Evolutionary conservation across 495 filamentous ascomycete species (phyloP).

Genomic region (Emericellopsis terricola): DNA sequence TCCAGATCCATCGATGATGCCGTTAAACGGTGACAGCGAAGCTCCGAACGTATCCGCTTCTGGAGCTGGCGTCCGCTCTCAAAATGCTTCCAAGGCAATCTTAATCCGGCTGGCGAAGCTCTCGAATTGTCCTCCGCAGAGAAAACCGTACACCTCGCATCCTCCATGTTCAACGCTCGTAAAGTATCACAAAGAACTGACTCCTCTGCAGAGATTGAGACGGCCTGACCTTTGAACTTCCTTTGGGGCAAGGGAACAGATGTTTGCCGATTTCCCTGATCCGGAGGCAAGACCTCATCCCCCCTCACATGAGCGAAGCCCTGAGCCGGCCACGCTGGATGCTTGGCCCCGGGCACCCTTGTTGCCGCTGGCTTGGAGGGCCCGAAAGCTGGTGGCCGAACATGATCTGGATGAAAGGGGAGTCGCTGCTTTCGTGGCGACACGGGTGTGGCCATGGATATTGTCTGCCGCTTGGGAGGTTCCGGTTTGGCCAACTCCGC

Average conservation of each 20-base stretch:
- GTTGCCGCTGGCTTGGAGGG: slow-evolving; percentile 7
- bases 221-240: slow-evolving; percentile 31
- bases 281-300: too few species aligned
- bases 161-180: slow-evolving; percentile 13
- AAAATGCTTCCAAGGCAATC: slow-evolving; percentile 27
- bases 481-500: slow-evolving; percentile 5
- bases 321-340: slow-evolving; percentile 53
- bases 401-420: slow-evolving; percentile 8
- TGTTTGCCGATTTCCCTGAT: too few species aligned
- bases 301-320: slow-evolving; percentile 43
- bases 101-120: slow-evolving; percentile 20
- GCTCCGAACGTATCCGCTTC: slow-evolving; percentile 16
- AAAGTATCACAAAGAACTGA: slow-evolving; percentile 21
- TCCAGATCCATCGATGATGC: too few species aligned
- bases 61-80: slow-evolving; percentile 31
- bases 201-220: slow-evolving; percentile 22
- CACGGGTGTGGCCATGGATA: slow-evolving; percentile 16
- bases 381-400: slow-evolving; percentile 1
- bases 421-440: slow-evolving; percentile 11
- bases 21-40: slow-evolving; percentile 7
- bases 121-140: slow-evolving; percentile 14
- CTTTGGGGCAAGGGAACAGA: too few species aligned
- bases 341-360: slow-evolving; percentile 39
- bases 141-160: slow-evolving; percentile 11
- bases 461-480: slow-evolving; percentile 4